Conservation (phyloP, 768 basidiomycete species). For the Lentinula guzmanii region DNA sequence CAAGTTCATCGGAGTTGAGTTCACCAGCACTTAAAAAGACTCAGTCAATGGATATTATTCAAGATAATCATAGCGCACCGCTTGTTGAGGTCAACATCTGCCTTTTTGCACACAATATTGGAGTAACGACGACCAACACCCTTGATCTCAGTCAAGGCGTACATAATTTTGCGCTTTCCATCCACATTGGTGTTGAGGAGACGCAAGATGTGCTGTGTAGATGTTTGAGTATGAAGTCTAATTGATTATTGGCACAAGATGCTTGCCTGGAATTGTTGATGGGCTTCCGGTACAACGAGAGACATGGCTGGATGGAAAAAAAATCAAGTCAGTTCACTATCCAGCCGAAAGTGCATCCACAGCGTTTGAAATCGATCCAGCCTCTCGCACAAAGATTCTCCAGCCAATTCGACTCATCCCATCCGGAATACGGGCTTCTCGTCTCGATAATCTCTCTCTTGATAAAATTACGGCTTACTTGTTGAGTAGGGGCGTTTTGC, state of each 20-base stretch:
- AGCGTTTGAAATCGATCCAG: constrained; percentile 9
- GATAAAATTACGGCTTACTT: background rate
- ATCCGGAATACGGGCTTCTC: background rate
- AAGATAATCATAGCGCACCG: constrained; percentile 52
- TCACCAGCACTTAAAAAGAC: constrained; percentile 77
- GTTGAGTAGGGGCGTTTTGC: background rate
- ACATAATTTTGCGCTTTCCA: constrained; percentile 99
- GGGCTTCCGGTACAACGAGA: constrained; percentile 92
- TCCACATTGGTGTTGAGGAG: constrained; percentile 99
- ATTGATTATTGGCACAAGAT: background rate
- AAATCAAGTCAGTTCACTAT: constrained; percentile 10
- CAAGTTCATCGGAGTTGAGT: constrained; percentile 98
- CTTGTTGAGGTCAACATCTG: constrained; percentile 97
- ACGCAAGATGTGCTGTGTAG: constrained; percentile 90
- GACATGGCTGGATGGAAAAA: constrained; percentile 57
- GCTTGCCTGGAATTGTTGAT: constrained; percentile 89
- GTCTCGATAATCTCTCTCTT: background rate
- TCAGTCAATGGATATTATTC: background rate
- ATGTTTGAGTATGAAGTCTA: constrained; percentile 3
- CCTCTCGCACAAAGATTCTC: background rate
- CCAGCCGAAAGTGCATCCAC: constrained; percentile 12
- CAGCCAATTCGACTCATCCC: background rate
- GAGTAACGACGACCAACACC: constrained; percentile 99
- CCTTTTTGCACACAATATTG: constrained; percentile 99
- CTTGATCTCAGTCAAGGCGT: constrained; percentile 99